Conservation (phyloP, 2,329 filamentous ascomycete species). For the Calonectria hawksworthii region DNA sequence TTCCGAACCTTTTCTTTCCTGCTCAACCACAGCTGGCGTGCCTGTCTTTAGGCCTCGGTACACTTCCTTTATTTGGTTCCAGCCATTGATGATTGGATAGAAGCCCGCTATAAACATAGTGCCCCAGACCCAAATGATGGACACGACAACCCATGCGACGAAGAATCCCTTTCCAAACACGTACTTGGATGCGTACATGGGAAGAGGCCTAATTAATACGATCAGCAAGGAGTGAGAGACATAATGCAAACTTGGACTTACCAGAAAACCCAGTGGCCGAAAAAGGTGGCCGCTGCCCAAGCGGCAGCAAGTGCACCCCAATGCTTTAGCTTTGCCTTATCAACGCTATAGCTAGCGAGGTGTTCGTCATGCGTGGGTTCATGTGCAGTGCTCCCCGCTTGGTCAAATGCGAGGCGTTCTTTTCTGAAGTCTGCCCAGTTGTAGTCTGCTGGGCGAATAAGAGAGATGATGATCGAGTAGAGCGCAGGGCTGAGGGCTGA, state of each 20-base stretch:
- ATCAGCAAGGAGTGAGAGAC: background rate
- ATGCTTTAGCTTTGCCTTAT: conserved; percentile 56
- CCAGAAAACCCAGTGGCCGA: conserved; percentile 68
- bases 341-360: conserved; percentile 42
- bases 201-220: conserved; percentile 55
- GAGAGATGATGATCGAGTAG: conserved; percentile 62
- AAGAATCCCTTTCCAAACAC: conserved; percentile 64
- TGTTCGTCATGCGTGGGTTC: conserved; percentile 42
- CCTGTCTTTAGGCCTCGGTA: conserved; percentile 28
- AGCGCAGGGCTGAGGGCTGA: conserved; percentile 58
- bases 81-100: conserved; percentile 64
- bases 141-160: conserved; percentile 63
- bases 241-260: conserved; percentile 24
- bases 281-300: conserved; percentile 62
- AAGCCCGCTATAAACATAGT: conserved; percentile 64
- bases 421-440: conserved; percentile 57
- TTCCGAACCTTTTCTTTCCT: background rate
- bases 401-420: conserved; percentile 56
- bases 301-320: conserved; percentile 53
- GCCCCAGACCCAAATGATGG: conserved; percentile 67
- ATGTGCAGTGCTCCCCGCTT: conserved; percentile 32
- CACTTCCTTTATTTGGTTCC: conserved; percentile 40
- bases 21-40: background rate
- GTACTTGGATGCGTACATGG: conserved; percentile 67
- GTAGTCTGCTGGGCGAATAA: conserved; percentile 57